Conservation (phyloP, 257 asterid species). For the Gynochthodes officinalis region DNA sequence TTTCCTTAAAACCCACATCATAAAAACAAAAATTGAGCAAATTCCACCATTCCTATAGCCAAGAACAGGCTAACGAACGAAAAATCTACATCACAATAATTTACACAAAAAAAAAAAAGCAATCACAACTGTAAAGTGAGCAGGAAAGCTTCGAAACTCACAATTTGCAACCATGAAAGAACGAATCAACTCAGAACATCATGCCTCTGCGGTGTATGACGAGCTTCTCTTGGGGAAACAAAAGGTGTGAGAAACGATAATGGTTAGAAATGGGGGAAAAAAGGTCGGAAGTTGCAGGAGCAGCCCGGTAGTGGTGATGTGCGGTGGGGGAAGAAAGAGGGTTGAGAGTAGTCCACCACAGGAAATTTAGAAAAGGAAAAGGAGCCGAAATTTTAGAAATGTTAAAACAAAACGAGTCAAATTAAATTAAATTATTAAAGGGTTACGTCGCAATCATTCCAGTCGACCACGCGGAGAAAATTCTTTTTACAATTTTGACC, state of each 20-base stretch:
- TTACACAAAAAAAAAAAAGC: neutral
- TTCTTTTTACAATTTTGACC: constrained; percentile 36
- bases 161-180: neutral
- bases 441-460: constrained; percentile 45
- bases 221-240: neutral
- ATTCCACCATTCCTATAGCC: neutral
- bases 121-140: neutral
- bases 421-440: neutral
- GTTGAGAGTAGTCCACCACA: constrained; percentile 39
- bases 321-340: constrained; percentile 20
- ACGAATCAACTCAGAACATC: constrained; percentile 2
- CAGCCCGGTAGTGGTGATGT: too few species aligned
- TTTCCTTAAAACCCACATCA: neutral
- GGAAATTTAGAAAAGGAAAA: neutral
- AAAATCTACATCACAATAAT: too few species aligned
- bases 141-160: constrained; percentile 6
- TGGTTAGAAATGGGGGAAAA: neutral
- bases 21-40: constrained; percentile 3
- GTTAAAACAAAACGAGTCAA: neutral
- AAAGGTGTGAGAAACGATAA: too few species aligned
- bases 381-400: constrained; percentile 8
- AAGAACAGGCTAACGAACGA: too few species aligned
- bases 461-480: constrained; percentile 61
- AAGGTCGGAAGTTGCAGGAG: constrained; percentile 27
- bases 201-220: neutral